phyloP scores from a whole-genome alignment of 176 grass and related monocot genomes.

The Puccinellia tenuiflora region DNA sequence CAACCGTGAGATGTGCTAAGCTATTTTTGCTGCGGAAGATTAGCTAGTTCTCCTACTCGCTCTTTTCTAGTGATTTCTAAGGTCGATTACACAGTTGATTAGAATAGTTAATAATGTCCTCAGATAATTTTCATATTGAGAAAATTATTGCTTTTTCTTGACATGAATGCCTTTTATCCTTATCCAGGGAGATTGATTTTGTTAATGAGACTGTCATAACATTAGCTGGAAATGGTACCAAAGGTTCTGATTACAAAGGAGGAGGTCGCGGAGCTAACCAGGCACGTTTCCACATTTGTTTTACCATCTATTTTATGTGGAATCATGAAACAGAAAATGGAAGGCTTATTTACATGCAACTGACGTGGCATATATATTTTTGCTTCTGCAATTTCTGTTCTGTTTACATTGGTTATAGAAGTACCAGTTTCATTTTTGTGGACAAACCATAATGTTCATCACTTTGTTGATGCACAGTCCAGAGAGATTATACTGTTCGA shows the following conservation, averaged over 20 bases:
- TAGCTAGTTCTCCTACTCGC: neutral
- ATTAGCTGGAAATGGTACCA: slow-evolving; percentile 89
- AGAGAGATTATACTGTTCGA: neutral
- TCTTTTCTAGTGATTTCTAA: slow-evolving; percentile 2
- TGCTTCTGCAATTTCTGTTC: slow-evolving; percentile 1
- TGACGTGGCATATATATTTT: neutral
- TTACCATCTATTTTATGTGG: neutral
- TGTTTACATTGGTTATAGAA: neutral
- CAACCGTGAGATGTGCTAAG: neutral
- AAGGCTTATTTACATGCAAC: slow-evolving; percentile 9
- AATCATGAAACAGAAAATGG: neutral
- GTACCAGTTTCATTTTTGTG: neutral
- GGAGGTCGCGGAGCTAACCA: slow-evolving; percentile 71
- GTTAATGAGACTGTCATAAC: slow-evolving; percentile 85
- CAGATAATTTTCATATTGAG: slow-evolving; percentile 2
- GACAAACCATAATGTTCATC: neutral
- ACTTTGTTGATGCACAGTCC: neutral
- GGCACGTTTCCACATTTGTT: slow-evolving; percentile 36
- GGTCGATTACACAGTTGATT: neutral
- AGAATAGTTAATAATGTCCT: slow-evolving; percentile 1
- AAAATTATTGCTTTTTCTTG: neutral
- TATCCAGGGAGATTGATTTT: slow-evolving; percentile 84
- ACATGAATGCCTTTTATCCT: slow-evolving; percentile 9
- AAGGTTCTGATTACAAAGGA: slow-evolving; percentile 90
- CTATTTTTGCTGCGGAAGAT: neutral